Evolutionary conservation across 2,329 filamentous ascomycete genomes (phyloP).

Genomic region (Ceratocystis papillata): DNA sequence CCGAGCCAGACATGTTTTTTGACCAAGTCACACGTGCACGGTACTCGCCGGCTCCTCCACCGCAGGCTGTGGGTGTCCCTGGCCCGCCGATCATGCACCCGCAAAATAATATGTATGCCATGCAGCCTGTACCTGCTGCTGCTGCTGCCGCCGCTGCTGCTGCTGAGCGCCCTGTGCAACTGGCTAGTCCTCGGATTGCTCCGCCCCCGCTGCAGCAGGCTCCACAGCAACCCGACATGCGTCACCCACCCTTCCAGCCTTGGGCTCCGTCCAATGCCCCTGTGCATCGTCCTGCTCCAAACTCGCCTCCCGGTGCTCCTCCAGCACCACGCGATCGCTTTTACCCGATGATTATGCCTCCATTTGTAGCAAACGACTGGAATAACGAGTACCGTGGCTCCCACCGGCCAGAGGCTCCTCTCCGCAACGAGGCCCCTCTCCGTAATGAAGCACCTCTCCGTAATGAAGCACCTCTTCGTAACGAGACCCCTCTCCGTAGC

Average conservation of each 20-base stretch:
- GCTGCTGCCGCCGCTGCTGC: neutral
- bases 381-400: conserved; percentile 18
- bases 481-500: conserved; percentile 13
- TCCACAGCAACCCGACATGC: conserved; percentile 11
- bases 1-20: conserved; percentile 28
- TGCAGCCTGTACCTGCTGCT: neutral
- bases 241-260: conserved; percentile 15
- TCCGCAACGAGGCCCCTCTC: conserved; percentile 10
- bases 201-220: conserved; percentile 13
- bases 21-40: conserved; percentile 12
- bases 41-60: neutral
- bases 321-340: conserved; percentile 13
- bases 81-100: conserved; percentile 18
- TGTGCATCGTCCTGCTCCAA: conserved; percentile 19
- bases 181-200: conserved; percentile 21
- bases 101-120: neutral
- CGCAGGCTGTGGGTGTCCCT: neutral
- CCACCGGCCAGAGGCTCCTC: conserved; percentile 14
- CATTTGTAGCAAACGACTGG: conserved; percentile 16
- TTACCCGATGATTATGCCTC: conserved; percentile 18
- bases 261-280: conserved; percentile 17
- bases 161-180: conserved; percentile 27
- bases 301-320: conserved; percentile 13
- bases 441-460: conserved; percentile 12
- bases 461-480: conserved; percentile 17